A percentile compares a stretch with the other conserved stretches of the same genome.
These are phyloP conservation scores for Xylariaceae sp. DNA, from an alignment of 2,329 filamentous ascomycete species.

Conservation along the genomic window DNA sequence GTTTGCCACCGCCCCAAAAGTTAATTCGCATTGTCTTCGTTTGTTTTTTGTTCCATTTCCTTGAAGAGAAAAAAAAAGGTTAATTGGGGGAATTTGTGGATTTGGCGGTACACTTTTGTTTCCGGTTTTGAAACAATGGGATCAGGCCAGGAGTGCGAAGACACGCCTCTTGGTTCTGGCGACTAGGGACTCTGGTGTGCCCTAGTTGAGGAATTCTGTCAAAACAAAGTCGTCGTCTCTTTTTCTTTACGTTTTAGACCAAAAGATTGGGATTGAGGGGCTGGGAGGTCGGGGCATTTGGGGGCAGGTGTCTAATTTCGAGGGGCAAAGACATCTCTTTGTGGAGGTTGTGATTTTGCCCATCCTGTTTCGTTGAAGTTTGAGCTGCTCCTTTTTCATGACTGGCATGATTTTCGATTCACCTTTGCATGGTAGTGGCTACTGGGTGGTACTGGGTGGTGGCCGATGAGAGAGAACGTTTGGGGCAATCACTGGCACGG, in stretches of 20 bases:
- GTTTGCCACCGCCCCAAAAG: neutral
- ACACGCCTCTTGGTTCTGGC: neutral
- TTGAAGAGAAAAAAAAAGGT: neutral
- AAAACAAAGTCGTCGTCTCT: neutral
- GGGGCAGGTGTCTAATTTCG: slow-evolving; percentile 13
- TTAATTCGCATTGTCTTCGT: neutral
- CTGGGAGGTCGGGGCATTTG: slow-evolving; percentile 4
- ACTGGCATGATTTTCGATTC: slow-evolving; percentile 25
- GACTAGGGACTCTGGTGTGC: neutral
- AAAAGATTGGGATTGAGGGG: slow-evolving; percentile 10
- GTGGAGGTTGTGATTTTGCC: slow-evolving; percentile 5
- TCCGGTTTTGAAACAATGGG: neutral
- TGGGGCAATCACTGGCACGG: neutral
- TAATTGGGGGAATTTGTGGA: slow-evolving; percentile 2
- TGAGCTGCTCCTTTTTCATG: slow-evolving; percentile 23
- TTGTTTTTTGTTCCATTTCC: neutral
- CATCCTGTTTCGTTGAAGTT: slow-evolving; percentile 5
- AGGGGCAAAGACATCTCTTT: slow-evolving; percentile 1
- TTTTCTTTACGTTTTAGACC: slow-evolving; percentile 15
- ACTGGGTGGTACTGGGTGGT: slow-evolving; percentile 1
- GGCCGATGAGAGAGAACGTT: slow-evolving; percentile 10
- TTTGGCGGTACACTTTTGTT: neutral
- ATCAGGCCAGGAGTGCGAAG: neutral
- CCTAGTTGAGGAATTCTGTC: neutral
- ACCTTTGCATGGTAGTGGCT: slow-evolving; percentile 18